These are phyloP conservation scores for Coemansia sp. DNA, from an alignment of 192 early-diverging fungal genomes.

Conservation along the genomic window DNA sequence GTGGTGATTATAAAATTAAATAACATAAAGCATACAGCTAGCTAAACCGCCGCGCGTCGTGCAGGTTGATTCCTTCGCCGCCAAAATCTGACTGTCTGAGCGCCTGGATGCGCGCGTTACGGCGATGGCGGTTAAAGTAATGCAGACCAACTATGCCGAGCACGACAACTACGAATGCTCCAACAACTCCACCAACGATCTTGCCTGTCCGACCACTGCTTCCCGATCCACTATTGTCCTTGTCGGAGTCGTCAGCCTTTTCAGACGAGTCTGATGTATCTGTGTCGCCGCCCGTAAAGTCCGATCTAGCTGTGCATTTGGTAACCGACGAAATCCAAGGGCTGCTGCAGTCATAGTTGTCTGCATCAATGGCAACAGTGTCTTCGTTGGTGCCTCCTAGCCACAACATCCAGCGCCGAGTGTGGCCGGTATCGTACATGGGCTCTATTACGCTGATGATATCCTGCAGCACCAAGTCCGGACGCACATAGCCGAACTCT, in stretches of 20 bases:
- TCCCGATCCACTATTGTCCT: not conserved
- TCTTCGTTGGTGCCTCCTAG: conserved; percentile 41
- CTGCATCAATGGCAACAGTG: conserved; percentile 9
- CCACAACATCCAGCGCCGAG: conserved; percentile 33
- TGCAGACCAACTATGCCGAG: conserved; percentile 41
- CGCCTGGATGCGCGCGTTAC: conserved; percentile 28
- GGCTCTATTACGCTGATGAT: conserved; percentile 38
- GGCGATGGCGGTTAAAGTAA: conserved; percentile 43
- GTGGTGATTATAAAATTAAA: not conserved
- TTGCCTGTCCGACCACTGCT: conserved; percentile 31
- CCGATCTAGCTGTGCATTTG: conserved; percentile 23
- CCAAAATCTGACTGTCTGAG: conserved; percentile 27
- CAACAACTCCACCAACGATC: conserved; percentile 48
- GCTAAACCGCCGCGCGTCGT: conserved; percentile 3
- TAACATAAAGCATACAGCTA: not conserved
- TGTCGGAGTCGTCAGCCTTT: not conserved
- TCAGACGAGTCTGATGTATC: not conserved
- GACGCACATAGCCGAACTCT: conserved; percentile 43
- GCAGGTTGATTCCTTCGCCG: conserved; percentile 30
- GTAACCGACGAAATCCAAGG: conserved; percentile 34
- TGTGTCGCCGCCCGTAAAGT: conserved; percentile 29
- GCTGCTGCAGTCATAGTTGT: conserved; percentile 37
- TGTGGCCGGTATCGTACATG: conserved; percentile 19
- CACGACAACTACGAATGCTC: conserved; percentile 16
- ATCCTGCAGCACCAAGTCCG: conserved; percentile 48